phyloP scores from a whole-genome alignment of 2,329 filamentous ascomycete species.

The Zopfia rhizophila region DNA sequence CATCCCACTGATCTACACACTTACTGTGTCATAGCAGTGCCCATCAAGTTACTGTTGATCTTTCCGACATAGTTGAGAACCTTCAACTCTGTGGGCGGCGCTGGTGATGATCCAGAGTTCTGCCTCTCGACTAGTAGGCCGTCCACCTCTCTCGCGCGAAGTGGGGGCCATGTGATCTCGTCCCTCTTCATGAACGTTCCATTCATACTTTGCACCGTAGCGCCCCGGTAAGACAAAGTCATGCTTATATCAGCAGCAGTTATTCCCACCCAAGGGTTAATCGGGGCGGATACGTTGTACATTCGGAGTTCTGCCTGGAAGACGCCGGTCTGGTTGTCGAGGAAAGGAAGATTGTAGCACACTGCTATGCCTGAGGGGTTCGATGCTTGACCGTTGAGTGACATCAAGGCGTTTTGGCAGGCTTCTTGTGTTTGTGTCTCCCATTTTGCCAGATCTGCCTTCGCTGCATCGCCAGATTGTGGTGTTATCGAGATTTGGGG shows the following conservation, averaged over 20 bases:
- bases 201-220: slow-evolving; percentile 54
- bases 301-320: slow-evolving; percentile 83
- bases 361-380: slow-evolving; percentile 82
- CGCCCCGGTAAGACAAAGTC: slow-evolving; percentile 54
- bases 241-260: slow-evolving; percentile 53
- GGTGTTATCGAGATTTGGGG: slow-evolving; percentile 46
- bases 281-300: slow-evolving; percentile 73
- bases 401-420: slow-evolving; percentile 67
- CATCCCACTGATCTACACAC: slow-evolving; percentile 38
- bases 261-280: slow-evolving; percentile 57
- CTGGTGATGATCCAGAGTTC: slow-evolving; percentile 28
- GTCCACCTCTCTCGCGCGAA: slow-evolving; percentile 31
- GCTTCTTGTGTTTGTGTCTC: slow-evolving; percentile 57
- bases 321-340: slow-evolving; percentile 73
- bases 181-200: slow-evolving; percentile 42
- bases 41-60: slow-evolving; percentile 69
- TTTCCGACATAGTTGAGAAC: slow-evolving; percentile 75
- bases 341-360: slow-evolving; percentile 82
- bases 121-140: slow-evolving; percentile 42
- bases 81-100: slow-evolving; percentile 59
- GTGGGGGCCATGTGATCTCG: slow-evolving; percentile 38
- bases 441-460: slow-evolving; percentile 46
- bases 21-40: slow-evolving; percentile 69
- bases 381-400: slow-evolving; percentile 65
- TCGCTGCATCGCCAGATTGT: slow-evolving; percentile 46